Conservation (phyloP, 805 yeast genomes). For the Hanseniaspora pseudoguilliermondii region DNA sequence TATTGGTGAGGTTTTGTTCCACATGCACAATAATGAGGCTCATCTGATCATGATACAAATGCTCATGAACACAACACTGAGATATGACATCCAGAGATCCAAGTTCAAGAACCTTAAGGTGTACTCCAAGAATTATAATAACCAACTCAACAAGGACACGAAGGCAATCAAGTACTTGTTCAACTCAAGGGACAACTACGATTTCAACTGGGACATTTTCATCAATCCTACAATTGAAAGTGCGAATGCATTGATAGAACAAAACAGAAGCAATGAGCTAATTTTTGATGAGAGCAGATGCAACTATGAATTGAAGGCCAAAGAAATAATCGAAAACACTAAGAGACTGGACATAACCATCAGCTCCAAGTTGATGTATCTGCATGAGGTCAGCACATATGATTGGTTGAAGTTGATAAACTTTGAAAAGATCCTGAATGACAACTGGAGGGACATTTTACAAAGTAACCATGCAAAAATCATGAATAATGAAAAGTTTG, state of each 20-base stretch:
- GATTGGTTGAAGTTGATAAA: constrained; percentile 3
- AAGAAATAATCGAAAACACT: constrained; percentile 4
- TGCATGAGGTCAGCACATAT: constrained; percentile 3
- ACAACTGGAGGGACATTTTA: constrained; percentile 6
- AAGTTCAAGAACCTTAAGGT: constrained; percentile 6
- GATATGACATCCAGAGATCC: not conserved
- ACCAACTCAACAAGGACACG: not conserved
- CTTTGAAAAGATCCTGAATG: constrained; percentile 9
- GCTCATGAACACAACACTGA: constrained; percentile 25
- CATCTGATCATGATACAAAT: constrained; percentile 92
- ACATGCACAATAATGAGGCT: constrained; percentile 87
- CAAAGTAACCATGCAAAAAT: not conserved
- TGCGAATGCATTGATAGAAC: not conserved
- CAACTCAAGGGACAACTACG: not conserved
- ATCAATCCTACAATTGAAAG: constrained; percentile 1
- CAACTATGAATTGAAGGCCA: constrained; percentile 5
- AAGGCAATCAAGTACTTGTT: constrained; percentile 12
- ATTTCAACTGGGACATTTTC: constrained; percentile 13
- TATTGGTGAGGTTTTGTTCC: constrained; percentile 88
- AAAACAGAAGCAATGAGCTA: constrained; percentile 2
- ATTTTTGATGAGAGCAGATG: constrained; percentile 3
- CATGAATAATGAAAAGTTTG: not conserved
- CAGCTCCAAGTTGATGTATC: not conserved
- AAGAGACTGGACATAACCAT: constrained; percentile 7
- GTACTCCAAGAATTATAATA: not conserved